Base-by-base conservation (phyloP, 257 asterid species). In the Scutellaria galericulata region DNA sequence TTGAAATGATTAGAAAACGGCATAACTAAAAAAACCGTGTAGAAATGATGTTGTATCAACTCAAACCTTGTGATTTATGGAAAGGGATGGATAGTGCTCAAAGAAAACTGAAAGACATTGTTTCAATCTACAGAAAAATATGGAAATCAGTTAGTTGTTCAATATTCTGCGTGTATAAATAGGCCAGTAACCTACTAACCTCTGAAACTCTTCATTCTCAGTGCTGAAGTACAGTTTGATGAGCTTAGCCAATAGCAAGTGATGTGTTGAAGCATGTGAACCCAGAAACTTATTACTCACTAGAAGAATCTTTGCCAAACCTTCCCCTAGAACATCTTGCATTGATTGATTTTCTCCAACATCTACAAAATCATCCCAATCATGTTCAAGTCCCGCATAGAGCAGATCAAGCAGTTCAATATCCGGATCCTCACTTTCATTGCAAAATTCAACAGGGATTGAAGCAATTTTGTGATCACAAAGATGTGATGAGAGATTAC, bases 11-110 rank as follows among this genome's bases (percentile, higher is more conserved):
- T 73, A 27, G 27, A 52, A 58, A 66, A 12, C 6, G 68, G 50
- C 47, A 66, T 6, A 45, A 55, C 18, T 24, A 50, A 35, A 53
- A 18, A 22, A 62, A 68, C 31, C 64, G 39, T 57, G 14, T 22
- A 59, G 22, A 71, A 51, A 47, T 68, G 67, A 22, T 53, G 51
- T 22, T 24, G 39, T 52, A 75, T 65, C 47, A 73, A 73, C 78
- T 76, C 82, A 6, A 69, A 83, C 99, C 99, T 94, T 94, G 82
- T 91, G 97, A 77, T 84, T 84, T 62, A 82, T 46, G 7, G 97
- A 94, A 74, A 94, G 92, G 75, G 95, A 83, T 61, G 97, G 92
- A 79, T 91, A 94, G 80, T 89, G 96, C 88, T 91, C 99, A 80
- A 94, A 91, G 88, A 94, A 94, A 66, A 94, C 97, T 4, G 92